These are phyloP conservation scores for Papiliotrema laurentii DNA, from an alignment of 1,284 basidiomycete genomes.

Conservation along the genomic window DNA sequence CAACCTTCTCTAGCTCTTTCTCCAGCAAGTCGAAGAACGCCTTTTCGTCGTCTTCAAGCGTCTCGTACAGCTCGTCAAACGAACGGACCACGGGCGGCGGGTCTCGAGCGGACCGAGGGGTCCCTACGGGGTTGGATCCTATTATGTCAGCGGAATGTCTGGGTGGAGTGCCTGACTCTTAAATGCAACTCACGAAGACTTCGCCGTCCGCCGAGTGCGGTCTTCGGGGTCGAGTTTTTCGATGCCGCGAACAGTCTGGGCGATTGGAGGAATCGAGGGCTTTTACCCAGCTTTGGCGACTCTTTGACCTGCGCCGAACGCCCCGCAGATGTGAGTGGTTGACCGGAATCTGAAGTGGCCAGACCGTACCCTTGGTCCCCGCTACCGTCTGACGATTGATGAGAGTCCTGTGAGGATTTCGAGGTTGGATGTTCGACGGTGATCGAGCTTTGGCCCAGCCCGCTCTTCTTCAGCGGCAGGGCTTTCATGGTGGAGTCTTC, in stretches of 20 bases:
- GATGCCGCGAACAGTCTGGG: background rate
- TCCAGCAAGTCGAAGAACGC: slow-evolving; percentile 73
- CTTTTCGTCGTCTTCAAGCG: slow-evolving; percentile 54
- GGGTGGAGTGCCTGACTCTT: background rate
- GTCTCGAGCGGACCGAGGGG: slow-evolving; percentile 20
- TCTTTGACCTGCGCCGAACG: slow-evolving; percentile 1
- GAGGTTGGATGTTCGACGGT: background rate
- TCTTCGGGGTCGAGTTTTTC: slow-evolving; percentile 4
- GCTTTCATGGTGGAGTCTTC: background rate
- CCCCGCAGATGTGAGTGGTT: background rate
- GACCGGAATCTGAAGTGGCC: slow-evolving; percentile 3
- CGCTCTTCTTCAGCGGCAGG: background rate
- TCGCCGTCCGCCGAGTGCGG: background rate
- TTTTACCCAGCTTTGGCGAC: slow-evolving; percentile 2
- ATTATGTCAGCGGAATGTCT: too few species aligned
- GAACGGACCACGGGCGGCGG: too few species aligned
- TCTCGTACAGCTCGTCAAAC: slow-evolving; percentile 41
- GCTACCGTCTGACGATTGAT: background rate
- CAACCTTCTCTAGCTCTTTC: slow-evolving; percentile 71
- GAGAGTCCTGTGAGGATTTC: background rate
- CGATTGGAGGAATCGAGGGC: slow-evolving; percentile 3
- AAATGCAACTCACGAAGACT: slow-evolving; percentile 13
- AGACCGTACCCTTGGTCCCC: background rate
- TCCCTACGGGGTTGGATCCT: slow-evolving; percentile 35
- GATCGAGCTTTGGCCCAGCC: slow-evolving; percentile 4